phyloP scores from a whole-genome alignment of 768 basidiomycete genomes.

The Suillus luteus region DNA sequence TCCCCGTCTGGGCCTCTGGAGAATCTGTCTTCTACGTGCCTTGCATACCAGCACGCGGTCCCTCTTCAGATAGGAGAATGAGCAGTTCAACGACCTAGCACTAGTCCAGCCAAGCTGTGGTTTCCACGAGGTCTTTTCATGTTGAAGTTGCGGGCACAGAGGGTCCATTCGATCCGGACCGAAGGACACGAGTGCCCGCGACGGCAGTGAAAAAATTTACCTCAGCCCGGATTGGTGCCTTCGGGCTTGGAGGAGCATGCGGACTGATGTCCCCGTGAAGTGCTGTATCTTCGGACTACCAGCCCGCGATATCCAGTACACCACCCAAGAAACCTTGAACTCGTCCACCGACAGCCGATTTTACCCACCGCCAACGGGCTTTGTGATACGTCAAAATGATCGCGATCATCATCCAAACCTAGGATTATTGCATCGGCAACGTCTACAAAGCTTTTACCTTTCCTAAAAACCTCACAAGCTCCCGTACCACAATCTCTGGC shows the following conservation, averaged over 20 bases:
- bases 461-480: slow-evolving; percentile 43
- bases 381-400: background rate
- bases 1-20: background rate
- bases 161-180: background rate
- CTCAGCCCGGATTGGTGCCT: background rate
- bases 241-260: background rate
- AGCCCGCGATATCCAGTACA: background rate
- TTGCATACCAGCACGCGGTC: too few species aligned
- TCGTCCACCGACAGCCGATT: background rate
- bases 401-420: background rate
- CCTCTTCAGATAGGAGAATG: background rate
- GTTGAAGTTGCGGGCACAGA: background rate
- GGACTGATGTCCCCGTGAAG: background rate
- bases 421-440: background rate
- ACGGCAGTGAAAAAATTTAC: background rate
- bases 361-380: background rate
- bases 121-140: background rate
- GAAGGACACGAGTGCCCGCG: background rate
- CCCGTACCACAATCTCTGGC: slow-evolving; percentile 43
- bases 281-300: background rate
- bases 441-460: slow-evolving; percentile 18
- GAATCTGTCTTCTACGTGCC: too few species aligned
- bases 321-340: background rate
- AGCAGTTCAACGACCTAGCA: background rate
- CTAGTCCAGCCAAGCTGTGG: background rate